Evolutionary conservation across 2,329 filamentous ascomycete species (phyloP), one percentile per base, ranked within the genome.

Genomic region (Botrytis porri): DNA sequence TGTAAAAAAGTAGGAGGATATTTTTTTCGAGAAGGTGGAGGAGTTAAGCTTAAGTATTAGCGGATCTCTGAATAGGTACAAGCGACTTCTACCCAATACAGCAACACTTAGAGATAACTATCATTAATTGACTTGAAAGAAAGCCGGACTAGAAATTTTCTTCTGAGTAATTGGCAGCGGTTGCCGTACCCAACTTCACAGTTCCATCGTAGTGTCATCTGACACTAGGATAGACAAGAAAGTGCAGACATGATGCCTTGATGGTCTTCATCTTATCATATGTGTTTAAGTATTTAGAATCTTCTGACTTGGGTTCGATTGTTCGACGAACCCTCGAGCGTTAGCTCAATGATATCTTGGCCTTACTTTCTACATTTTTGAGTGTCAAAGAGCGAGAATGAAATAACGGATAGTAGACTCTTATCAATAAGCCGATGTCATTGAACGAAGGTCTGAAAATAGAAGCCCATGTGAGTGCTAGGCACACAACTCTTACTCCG

Each of bases 131-230:
- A 14, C 12, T n/a, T n/a, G 12, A n/a, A n/a, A n/a, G 4, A 25
- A 5, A n/a, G 10, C 25, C 5, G 22, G 10, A 10, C 25, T 51
- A 51, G 10, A 51, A n/a, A 14, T 2, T 2, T 2, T 0, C 4
- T n/a, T 51, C 6, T 5, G 10, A 14, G 14, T n/a, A 14, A n/a
- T n/a, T 51, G 14, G 12, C 48, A 51, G 10, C 0, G 48, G 10
- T n/a, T 51, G 25, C 4, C 25, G 48, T 51, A n/a, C 25, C 48
- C 48, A 5, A 10, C 1, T n/a, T 7, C 10, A 51, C 7, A 51
- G 25, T n/a, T 14, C 4, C 7, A n/a, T 51, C 22, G 20, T 0
- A 25, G 8, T 14, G 5, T n/a, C 5, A 7, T n/a, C 48, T 51
- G 4, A 51, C 4, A n/a, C 10, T 51, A 7, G 9, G 48, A 1